phyloP scores from a whole-genome alignment of 805 yeast genomes.

The Metschnikowia picachoensis region DNA sequence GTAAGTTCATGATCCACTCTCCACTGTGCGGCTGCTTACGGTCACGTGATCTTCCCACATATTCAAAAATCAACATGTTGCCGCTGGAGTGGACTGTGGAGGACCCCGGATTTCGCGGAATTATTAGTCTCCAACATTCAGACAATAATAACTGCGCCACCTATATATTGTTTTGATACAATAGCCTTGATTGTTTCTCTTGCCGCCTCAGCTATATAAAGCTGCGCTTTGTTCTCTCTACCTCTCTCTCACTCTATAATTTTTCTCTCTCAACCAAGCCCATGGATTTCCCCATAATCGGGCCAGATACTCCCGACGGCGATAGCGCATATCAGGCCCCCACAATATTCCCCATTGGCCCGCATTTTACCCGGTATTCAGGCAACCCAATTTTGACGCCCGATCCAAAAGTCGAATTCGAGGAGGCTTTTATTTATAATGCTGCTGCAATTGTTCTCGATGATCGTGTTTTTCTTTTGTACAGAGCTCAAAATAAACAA shows the following conservation, averaged over 20 bases:
- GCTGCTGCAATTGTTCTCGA: constrained; percentile 42
- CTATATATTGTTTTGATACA: too few species aligned
- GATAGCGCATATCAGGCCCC: constrained; percentile 33
- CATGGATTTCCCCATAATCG: constrained; percentile 24
- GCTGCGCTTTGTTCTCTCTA: background rate
- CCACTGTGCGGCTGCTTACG: too few species aligned
- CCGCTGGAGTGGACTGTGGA: too few species aligned
- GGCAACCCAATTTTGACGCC: constrained; percentile 38
- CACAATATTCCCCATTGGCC: constrained; percentile 38
- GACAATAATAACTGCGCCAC: too few species aligned
- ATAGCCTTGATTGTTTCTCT: background rate
- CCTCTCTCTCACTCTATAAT: too few species aligned
- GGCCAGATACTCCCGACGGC: constrained; percentile 26
- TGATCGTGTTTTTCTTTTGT: constrained; percentile 33
- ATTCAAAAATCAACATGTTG: too few species aligned
- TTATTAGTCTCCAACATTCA: too few species aligned
- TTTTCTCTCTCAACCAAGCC: too few species aligned
- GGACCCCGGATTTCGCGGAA: too few species aligned
- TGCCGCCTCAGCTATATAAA: background rate
- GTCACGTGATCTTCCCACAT: too few species aligned
- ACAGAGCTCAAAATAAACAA: constrained; percentile 36
- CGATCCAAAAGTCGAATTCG: constrained; percentile 35
- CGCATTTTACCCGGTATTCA: constrained; percentile 30
- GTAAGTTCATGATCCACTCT: too few species aligned
- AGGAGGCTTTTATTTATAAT: constrained; percentile 37